Base-by-base conservation (phyloP, 805 yeast species). In the Hanseniaspora nectarophila region DNA sequence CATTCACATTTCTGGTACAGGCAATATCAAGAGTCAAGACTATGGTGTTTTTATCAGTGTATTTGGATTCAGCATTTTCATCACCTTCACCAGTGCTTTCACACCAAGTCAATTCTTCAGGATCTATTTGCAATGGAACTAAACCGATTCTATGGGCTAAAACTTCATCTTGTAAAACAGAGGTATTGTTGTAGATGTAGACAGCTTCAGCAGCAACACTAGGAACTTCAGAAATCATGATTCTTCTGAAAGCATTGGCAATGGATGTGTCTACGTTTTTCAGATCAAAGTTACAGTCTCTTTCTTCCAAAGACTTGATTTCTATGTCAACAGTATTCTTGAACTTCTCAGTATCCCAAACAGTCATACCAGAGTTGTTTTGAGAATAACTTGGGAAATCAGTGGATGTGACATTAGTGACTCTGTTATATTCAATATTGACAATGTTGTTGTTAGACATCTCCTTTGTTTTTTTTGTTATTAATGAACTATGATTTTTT, bases 141-240 rank as follows among this genome's bases (percentile, higher is more conserved):
- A 92, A 74, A 45, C 98, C 98, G 56, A 92, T 81, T 72, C 98
- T 80, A 64, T 87, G 96, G 4, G 98, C 90, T 58, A 92, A 75
- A 18, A 92, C 96, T 70, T 92, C 98, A 67, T 92, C 98, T 67
- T 89, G 97, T 57, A 92, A 86, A 45, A 92, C 96, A 1, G 96
- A 86, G 1, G 98, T 92, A 68, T 92, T 92, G 74, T 87, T 90
- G 71, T 84, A 84, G 55, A 92, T 76, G 64, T 82, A 88, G 16
- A 92, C 87, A 56, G 85, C 79, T 67, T 92, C 98, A 21, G 95
- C 84, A 15, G 98, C 97, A 44, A 90, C 94, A 1, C 92, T 77
- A 20, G 98, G 98, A 38, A 92, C 95, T 66, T 92, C 98, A 1
- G 97, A 78, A 52, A 92, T 81, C 97, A 92, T 89, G 60, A 92